Percentiles rank a stretch among this genome's conserved stretches.
These are phyloP conservation scores for Aspergillus flavus DNA, from an alignment of 2,329 filamentous ascomycete species.

Conservation along the genomic window DNA sequence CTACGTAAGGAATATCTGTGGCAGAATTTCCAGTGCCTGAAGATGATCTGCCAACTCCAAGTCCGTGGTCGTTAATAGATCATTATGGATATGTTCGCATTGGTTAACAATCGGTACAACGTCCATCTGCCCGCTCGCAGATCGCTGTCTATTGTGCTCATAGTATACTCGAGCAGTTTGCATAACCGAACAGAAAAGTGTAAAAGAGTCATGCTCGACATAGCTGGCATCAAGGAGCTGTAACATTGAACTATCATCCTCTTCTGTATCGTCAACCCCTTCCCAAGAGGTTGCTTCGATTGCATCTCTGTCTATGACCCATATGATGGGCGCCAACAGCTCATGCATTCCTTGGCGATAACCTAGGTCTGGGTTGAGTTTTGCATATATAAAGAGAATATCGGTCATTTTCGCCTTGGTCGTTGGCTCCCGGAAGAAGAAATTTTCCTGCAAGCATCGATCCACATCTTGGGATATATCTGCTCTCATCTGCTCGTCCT, in stretches of 20 bases:
- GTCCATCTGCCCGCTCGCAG: conserved; percentile 48
- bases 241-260: conserved; percentile 58
- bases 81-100: conserved; percentile 84
- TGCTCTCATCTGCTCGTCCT: conserved; percentile 78
- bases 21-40: conserved; percentile 81
- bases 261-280: conserved; percentile 31
- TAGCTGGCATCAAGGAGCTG: conserved; percentile 71
- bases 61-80: conserved; percentile 75
- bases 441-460: conserved; percentile 84
- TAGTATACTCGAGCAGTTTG: conserved; percentile 84
- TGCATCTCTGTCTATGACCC: conserved; percentile 81
- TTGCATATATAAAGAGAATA: conserved; percentile 92
- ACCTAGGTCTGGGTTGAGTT: conserved; percentile 80
- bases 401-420: conserved; percentile 84
- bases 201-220: conserved; percentile 89
- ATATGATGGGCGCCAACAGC: conserved; percentile 83
- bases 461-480: conserved; percentile 96
- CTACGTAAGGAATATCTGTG: conserved; percentile 94
- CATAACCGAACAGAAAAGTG: conserved; percentile 85
- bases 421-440: conserved; percentile 78
- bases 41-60: conserved; percentile 82
- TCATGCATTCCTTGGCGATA: conserved; percentile 99
- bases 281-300: conserved; percentile 55
- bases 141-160: conserved; percentile 61
- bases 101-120: conserved; percentile 78